Percentiles rank a stretch among this genome's conserved stretches.
Conservation (phyloP, 441 rosid species). For the Syzygium malaccense region DNA sequence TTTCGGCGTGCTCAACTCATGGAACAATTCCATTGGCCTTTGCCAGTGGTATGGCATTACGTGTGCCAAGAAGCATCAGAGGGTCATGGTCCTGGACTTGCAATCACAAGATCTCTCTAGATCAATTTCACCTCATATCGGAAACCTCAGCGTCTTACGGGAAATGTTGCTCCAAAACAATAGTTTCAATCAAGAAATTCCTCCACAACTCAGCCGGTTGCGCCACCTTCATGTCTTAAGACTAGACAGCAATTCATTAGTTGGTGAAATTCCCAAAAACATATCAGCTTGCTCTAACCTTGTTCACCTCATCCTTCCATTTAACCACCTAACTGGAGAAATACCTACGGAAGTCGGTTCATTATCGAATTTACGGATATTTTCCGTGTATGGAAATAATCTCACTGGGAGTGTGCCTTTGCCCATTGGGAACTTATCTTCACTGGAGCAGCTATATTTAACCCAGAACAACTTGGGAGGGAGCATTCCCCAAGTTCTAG, state of each 20-base stretch:
- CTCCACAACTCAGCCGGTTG: not conserved
- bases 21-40: not conserved
- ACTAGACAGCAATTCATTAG: not conserved
- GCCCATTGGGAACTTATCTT: not conserved
- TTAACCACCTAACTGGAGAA: not conserved
- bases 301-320: rapidly evolving
- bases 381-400: not conserved
- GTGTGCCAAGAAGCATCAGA: not conserved
- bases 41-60: not conserved
- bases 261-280: not conserved
- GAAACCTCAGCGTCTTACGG: not conserved
- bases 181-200: not conserved
- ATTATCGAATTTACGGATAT: too few species aligned
- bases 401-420: not conserved
- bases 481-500: not conserved
- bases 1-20: not conserved
- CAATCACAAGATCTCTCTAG: not conserved
- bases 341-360: not conserved
- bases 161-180: not conserved
- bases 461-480: not conserved
- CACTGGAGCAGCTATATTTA: not conserved
- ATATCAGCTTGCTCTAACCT: not conserved
- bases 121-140: not conserved
- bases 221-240: not conserved
- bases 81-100: not conserved